Percentiles rank a stretch among this genome's conserved stretches.
These are phyloP conservation scores for Xerocomus brunneocitrinus DNA, from an alignment of 768 basidiomycete genomes.

Conservation along the genomic window DNA sequence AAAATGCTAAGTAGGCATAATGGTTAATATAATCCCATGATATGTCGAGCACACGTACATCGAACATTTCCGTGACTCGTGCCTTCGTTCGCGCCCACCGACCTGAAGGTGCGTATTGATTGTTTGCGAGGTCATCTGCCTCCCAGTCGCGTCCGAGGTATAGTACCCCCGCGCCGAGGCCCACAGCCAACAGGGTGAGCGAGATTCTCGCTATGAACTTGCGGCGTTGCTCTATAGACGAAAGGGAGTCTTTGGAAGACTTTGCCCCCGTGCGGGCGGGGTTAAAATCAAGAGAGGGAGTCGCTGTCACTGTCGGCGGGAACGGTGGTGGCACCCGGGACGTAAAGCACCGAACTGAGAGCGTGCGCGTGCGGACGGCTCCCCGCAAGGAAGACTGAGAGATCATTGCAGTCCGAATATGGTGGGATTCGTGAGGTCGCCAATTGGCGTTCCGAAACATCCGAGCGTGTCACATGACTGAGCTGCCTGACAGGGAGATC, in stretches of 20 bases:
- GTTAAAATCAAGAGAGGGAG: not conserved
- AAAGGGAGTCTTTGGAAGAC: conserved; percentile 74
- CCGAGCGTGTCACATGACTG: too few species aligned
- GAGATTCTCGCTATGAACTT: conserved; percentile 51
- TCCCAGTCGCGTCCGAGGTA: conserved; percentile 81
- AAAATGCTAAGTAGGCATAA: conserved; percentile 63
- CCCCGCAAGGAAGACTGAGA: not conserved
- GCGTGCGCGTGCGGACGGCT: conserved; percentile 17
- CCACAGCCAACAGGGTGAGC: conserved; percentile 50
- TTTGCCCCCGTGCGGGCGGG: conserved; percentile 60
- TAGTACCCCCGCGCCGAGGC: conserved; percentile 50
- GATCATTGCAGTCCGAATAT: too few species aligned
- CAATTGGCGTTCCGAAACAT: too few species aligned
- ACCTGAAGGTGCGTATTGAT: conserved; percentile 45
- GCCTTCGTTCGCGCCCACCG: conserved; percentile 61
- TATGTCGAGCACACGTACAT: conserved; percentile 41
- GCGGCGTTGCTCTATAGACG: conserved; percentile 71
- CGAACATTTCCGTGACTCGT: conserved; percentile 62
- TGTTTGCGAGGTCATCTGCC: conserved; percentile 5
- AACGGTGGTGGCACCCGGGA: conserved; percentile 8
- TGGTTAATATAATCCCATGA: not conserved
- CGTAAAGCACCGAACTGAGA: conserved; percentile 21
- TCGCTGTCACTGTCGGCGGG: conserved; percentile 1
- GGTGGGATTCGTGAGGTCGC: too few species aligned
- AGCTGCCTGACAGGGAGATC: too few species aligned